Evolutionary conservation across 177 flowering plant species (phyloP), one percentile per base, ranked within the genome.

Genomic region (Vitis hybrid): DNA sequence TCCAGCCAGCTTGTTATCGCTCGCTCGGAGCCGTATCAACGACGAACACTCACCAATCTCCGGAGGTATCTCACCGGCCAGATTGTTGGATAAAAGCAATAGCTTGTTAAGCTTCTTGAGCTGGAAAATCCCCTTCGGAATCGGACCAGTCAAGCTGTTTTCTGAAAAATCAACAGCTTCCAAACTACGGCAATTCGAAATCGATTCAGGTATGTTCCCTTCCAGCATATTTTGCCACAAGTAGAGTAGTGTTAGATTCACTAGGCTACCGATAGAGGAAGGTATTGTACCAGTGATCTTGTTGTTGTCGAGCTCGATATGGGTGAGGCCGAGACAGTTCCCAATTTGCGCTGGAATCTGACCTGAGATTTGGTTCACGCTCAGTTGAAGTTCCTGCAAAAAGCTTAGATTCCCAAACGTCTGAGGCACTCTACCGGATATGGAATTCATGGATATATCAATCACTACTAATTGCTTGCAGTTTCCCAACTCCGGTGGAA

Each of bases 251-350:
- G 90, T 84, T 11, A 94, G 81, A 69, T 90, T 88, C 17, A 57
- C 19, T 9, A 94, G 72, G 13, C 67, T 72, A 0, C 97, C 97
- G 11, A 94, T 66, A 40, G 88, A 89, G 3, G 80, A 49, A 10
- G 99, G 99, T 8, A 94, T 93, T 9, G 84, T 10, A 2, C 98
- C 99, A 1, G 88, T 75, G 73, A 94, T 70, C 63, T 89, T 91
- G 69, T 94, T 94, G 83, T 94, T 94, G 72, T 94, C 99, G 59
- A 94, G 92, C 79, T 87, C 95, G n/a, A 94, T 76, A 56, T 87
- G 94, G 50, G 92, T 88, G 1, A 94, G 72, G 35, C 71, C 68
- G 17, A n/a, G 59, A 55, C 98, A 93, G 55, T 85, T 88, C 3
- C 87, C 86, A 5, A 91, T 66, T 40, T 81, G 71, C 0, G 77